Evolutionary conservation across 2,329 filamentous ascomycete species (phyloP).

Genomic region (Arthrobotrys sphaeroides): DNA sequence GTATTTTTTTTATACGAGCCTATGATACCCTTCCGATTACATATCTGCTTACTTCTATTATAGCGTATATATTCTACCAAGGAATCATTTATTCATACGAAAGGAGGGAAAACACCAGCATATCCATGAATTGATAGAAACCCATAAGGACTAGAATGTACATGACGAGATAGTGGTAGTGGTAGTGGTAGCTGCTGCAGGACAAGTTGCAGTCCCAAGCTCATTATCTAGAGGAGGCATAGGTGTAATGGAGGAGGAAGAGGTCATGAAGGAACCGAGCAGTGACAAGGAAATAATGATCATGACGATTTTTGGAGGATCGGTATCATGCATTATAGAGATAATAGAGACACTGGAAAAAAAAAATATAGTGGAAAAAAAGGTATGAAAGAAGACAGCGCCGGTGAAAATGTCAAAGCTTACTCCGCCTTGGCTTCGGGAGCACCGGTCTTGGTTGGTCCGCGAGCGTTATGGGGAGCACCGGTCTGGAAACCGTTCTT

Average conservation of each 20-base stretch:
- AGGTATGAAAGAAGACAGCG: slow-evolving; percentile 7
- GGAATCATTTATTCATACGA: background rate
- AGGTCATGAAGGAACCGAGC: background rate
- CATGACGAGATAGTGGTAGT: slow-evolving; percentile 40
- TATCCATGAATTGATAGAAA: slow-evolving; percentile 40
- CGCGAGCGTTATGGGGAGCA: slow-evolving; percentile 82
- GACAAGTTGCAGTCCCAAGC: slow-evolving; percentile 22
- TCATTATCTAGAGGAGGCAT: slow-evolving; percentile 43
- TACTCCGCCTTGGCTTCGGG: slow-evolving; percentile 55
- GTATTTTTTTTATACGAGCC: background rate
- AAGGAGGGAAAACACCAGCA: slow-evolving; percentile 46
- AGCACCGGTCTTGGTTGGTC: slow-evolving; percentile 63
- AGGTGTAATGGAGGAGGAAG: background rate
- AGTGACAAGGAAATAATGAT: slow-evolving; percentile 14
- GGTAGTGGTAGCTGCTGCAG: slow-evolving; percentile 4
- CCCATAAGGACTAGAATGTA: slow-evolving; percentile 51
- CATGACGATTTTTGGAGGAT: slow-evolving; percentile 22
- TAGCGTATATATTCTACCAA: background rate
- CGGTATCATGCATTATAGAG: slow-evolving; percentile 52
- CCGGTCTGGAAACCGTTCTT: slow-evolving; percentile 98
- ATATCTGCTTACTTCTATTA: background rate
- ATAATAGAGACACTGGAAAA: slow-evolving; percentile 9
- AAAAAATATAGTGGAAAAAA: slow-evolving; percentile 9
- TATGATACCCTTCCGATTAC: slow-evolving; percentile 25
- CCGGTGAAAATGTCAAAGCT: slow-evolving; percentile 22